These are phyloP conservation scores for Herpotrichia juniperi DNA, from an alignment of 2,329 filamentous ascomycete species.

Conservation along the genomic window DNA sequence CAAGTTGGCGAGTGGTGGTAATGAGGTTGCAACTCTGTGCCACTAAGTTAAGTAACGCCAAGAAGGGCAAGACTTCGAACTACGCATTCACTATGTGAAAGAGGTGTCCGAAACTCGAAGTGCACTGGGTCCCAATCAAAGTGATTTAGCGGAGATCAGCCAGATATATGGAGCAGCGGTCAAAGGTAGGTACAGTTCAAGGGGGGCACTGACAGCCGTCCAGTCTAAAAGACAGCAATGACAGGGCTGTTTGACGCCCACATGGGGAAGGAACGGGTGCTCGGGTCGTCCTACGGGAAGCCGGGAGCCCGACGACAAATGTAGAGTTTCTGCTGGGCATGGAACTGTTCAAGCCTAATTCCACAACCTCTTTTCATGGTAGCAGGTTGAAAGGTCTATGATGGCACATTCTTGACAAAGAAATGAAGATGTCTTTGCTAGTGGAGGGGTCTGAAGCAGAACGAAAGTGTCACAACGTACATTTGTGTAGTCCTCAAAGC, in stretches of 20 bases:
- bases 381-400: neutral
- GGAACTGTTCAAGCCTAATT: neutral
- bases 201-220: neutral
- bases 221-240: neutral
- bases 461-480: constrained; percentile 10
- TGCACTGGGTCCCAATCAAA: neutral
- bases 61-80: neutral
- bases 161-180: neutral
- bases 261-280: neutral
- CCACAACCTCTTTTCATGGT: neutral
- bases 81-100: neutral
- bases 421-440: neutral
- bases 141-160: neutral
- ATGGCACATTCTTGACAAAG: neutral
- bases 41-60: neutral
- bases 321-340: neutral
- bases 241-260: neutral
- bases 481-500: neutral
- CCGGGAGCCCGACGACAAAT: neutral
- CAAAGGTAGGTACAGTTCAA: neutral
- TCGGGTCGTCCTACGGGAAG: neutral
- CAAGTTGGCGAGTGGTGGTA: neutral
- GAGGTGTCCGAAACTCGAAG: neutral
- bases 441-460: neutral
- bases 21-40: no score